Evolutionary conservation across 768 basidiomycete species (phyloP), one percentile per base, ranked within the genome.

Genomic region (Trametes meyenii): DNA sequence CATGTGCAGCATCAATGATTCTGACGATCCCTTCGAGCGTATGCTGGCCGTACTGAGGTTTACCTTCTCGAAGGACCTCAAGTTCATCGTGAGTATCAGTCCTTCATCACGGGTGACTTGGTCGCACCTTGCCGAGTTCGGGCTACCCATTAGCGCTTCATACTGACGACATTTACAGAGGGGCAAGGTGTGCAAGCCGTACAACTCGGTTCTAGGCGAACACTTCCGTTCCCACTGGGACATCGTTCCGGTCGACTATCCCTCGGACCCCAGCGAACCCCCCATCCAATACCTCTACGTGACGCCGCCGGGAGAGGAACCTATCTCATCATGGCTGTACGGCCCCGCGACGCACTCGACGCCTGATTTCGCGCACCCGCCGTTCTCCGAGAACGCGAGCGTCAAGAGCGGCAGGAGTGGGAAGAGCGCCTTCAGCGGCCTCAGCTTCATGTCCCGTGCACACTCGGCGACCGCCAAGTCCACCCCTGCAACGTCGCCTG

Each of bases 11-110:
- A 92, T 98, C 69, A 97, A 96, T 67, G 94, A 96, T 70, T 91
- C 89, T 19, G 82, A 87, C 36, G 94, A 96, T 72, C 88, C 94
- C n/a, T 88, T 99, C 65, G 90, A 95, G 66, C 86, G 96, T 43
- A 96, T 98, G 89, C 77, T 98, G n/a, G 89, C 94, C 42, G 90
- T 92, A 5, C 72, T 98, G 43, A 83, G 95, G 42, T 98, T 94
- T 71, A 78, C 87, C 6, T 93, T 96, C 73, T 90, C 92, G 50
- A 97, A 97, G 72, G 94, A 98, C 69, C 87, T 97, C 73, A 96
- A 95, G 77, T 94, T 92, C 70, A 78, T 96, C 50, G 92, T 92
- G 66, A 69, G 89, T 82, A 26, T 24, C 36, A 23, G 14, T 17
- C 8, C 40, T 7, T 44, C 35, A 38, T 14, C 17, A 53, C 50